Base-by-base conservation (phyloP, 2,329 filamentous ascomycete species). In the Ophiostoma sp. region DNA sequence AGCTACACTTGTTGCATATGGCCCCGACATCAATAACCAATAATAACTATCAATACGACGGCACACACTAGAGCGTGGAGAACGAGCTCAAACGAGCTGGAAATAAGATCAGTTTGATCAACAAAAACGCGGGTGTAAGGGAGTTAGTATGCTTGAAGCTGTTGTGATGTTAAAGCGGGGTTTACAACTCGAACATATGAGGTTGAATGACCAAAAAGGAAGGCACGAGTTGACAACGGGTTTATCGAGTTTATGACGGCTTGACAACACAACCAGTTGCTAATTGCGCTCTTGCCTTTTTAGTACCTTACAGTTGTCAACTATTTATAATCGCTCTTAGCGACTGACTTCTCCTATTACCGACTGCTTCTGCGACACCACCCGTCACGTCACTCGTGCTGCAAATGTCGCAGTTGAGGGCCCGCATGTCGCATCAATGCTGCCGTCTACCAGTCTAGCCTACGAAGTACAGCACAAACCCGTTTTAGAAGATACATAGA, bases 121-220 rank as follows among this genome's bases (percentile, higher is more conserved):
- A 48, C 52, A 57, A 57, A 65, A 57, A 71, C 67, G 69, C 48
- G 44, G 23, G 31, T 11, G 64, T 27, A 15, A 27, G 44, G 31
- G 44, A 35, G 62, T 57, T 57, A 27, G 13, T 27, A 57, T 27
- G 52, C 52, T 57, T 57, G 52, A 27, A 57, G 52, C 52, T n/a
- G 52, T 57, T 57, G 23, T 27, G 52, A 57, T 57, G n/a, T 27
- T 11, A 57, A 27, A 57, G 52, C 23, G 52, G 52, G 52, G 52
- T 27, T 27, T 17, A 11, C 11, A 27, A 41, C 39, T 1, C 4
- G 17, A 27, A 54, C 23, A 57, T 17, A 57, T 13, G 11, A 57
- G 52, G n/a, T 27, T 3, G 39, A 41, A 8, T 11, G 20, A 17
- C 17, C 44, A 1, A n/a, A 57, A 27, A 13, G 23, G n/a, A 15